Percentiles rank a stretch among this genome's conserved stretches.
Evolutionary conservation across 23 red algal species (phyloP).

Genomic region (Gracilaria gracilis): DNA sequence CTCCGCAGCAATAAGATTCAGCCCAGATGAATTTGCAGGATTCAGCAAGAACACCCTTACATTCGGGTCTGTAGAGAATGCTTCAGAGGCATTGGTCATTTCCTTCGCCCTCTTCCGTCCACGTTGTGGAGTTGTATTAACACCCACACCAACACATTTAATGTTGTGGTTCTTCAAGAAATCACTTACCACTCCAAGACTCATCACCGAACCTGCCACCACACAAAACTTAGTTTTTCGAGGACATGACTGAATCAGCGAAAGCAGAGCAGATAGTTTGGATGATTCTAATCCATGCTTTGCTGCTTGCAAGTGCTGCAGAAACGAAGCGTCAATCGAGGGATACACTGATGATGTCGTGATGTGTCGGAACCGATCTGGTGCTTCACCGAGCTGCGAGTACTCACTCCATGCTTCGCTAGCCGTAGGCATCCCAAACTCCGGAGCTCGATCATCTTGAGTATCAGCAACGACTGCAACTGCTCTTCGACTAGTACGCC

Average conservation of each 20-base stretch:
- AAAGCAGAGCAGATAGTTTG: conserved; percentile 49
- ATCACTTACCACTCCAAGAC: conserved; percentile 38
- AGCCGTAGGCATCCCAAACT: conserved; percentile 40
- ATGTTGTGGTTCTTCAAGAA: conserved; percentile 47
- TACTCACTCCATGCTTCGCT: conserved; percentile 59
- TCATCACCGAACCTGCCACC: conserved; percentile 52
- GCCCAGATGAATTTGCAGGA: conserved; percentile 48
- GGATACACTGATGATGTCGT: conserved; percentile 10
- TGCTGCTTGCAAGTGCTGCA: conserved; percentile 38
- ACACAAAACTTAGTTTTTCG: conserved; percentile 55
- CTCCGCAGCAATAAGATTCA: conserved; percentile 51
- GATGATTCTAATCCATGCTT: conserved; percentile 20
- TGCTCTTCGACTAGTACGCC: neutral
- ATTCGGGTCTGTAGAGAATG: conserved; percentile 41
- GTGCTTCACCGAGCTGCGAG: conserved; percentile 25
- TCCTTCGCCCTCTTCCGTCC: conserved; percentile 17
- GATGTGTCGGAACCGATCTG: conserved; percentile 22
- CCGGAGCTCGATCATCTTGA: neutral
- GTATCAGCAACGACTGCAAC: neutral
- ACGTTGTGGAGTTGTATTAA: neutral
- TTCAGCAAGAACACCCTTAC: conserved; percentile 60
- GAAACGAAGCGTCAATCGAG: conserved; percentile 53
- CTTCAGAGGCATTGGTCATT: conserved; percentile 45
- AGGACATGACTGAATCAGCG: conserved; percentile 38
- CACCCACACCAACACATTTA: conserved; percentile 51